Evolutionary conservation across 2,329 filamentous ascomycete genomes (phyloP).

Genomic region (Hirsutella rhossiliensis): DNA sequence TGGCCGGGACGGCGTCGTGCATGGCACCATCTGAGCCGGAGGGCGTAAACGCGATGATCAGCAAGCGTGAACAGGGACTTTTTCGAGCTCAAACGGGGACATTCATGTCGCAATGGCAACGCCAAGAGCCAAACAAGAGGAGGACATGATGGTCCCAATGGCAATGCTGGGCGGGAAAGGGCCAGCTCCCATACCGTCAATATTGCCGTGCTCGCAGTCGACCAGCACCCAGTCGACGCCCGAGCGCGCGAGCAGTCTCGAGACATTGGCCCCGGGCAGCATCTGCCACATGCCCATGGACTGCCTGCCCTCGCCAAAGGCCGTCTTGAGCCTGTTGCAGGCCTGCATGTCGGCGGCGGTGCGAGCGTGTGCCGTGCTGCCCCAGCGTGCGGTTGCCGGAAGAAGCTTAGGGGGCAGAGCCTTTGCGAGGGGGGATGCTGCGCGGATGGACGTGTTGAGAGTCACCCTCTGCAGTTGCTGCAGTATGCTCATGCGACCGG

Average conservation of each 20-base stretch:
- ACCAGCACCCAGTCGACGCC: slow-evolving; percentile 57
- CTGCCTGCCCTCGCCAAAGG: slow-evolving; percentile 33
- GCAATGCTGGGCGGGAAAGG: not conserved
- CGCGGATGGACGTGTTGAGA: no score
- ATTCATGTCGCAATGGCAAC: no score
- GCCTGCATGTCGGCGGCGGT: slow-evolving; percentile 23
- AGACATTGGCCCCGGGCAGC: slow-evolving; percentile 47
- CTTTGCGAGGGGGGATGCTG: no score
- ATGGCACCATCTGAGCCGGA: slow-evolving; percentile 29
- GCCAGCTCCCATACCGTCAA: slow-evolving; percentile 34
- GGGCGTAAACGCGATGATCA: not conserved
- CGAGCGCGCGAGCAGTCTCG: slow-evolving; percentile 44
- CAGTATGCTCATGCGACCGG: no score
- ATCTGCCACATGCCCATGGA: slow-evolving; percentile 52
- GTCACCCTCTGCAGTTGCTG: no score
- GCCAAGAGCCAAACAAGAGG: no score
- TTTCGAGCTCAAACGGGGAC: no score
- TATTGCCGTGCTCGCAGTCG: slow-evolving; percentile 40
- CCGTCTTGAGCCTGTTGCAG: slow-evolving; percentile 35
- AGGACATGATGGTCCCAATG: no score
- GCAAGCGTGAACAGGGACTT: not conserved
- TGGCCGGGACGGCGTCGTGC: slow-evolving; percentile 41
- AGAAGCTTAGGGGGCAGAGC: no score
- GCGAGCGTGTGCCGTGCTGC: not conserved
- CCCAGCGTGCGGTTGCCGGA: no score